Evolutionary conservation across 352 stramenopile species (phyloP), one percentile per base, ranked within the genome.

Genomic region (Saprolegnia parasitica): DNA sequence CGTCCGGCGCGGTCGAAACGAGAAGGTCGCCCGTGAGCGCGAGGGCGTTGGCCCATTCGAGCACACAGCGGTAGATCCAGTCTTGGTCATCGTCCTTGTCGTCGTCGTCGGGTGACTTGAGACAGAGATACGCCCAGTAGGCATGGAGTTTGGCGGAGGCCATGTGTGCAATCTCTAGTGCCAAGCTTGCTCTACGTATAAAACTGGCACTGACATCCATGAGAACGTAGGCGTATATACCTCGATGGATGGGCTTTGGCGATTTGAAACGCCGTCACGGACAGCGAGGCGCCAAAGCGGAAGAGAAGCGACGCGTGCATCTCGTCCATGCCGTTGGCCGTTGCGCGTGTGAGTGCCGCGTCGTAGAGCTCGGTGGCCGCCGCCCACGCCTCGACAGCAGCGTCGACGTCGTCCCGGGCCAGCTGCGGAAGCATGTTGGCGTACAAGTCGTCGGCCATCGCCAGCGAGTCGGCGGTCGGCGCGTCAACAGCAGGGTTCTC

Each of bases 261-360:
- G 18, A 49, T 49, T 8, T 49, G 42, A n/a, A 49, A 49, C 13
- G 42, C 42, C 42, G 42, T 49, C 5, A 90, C 76, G 47, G 76
- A 87, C 11, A 92, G 63, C 0, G 84, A 90, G 0, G 67, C 67
- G 0, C 80, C 84, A 70, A 88, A 92, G 0, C 83, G 79, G 16
- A 76, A 47, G 2, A 89, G 74, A 21, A 84, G 71, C 1, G 64
- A 67, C 16, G 72, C 74, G 61, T 80, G 80, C 13, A 21, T 66
- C 13, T 21, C 60, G 56, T 49, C 42, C 42, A 49, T n/a, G 42
- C 42, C 42, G 13, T 49, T n/a, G 3, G 8, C 42, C 3, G 42
- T 49, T 4, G 42, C 42, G 42, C 42, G 42, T 3, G 84, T 82
- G 4, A 81, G 74, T 21, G 85, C 76, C 82, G 80, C 88, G 5